Base-by-base conservation (phyloP, 1,139 yeast genomes). In the Kodamaea derodonti region DNA sequence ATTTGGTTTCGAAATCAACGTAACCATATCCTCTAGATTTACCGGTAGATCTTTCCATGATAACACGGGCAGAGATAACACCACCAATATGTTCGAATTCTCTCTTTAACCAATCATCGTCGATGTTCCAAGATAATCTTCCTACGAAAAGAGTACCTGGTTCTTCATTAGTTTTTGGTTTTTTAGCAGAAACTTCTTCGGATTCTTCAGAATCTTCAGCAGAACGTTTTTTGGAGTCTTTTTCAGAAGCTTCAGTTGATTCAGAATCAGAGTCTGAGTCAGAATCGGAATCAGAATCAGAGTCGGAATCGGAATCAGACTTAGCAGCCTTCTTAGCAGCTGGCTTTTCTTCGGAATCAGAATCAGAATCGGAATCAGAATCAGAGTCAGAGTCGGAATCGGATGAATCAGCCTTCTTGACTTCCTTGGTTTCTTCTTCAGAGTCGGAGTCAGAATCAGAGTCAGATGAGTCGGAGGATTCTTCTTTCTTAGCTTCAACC, bases 21-120 rank as follows among this genome's bases (percentile, higher is more conserved):
- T 92, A 92, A 55, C 98, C 98, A 74, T 84, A 92, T 61, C 98
- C 98, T 75, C 94, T 83, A 37, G 96, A 86, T 69, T 86, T 85
- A 52, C 95, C 96, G 39, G 94, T 75, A 47, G 81, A 84, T 69
- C 94, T 83, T 67, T 92, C 97, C 68, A 82, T 80, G 58, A 92
- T 85, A 50, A 92, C 96, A 71, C 98, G 84, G 47, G 97, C 97
- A 52, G 81, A 62, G 31, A 77, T 54, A 42, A 88, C 92, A 62
- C 95, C 95, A 32, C 90, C 95, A 48, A 77, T 59, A 45, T 75
- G 76, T 60, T 82, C 88, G 61, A 92, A 92, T 70, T 87, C 97
- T 48, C 81, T 72, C 63, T 73, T 73, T 62, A 92, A 79, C 95
- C 95, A 85, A 40, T 80, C 95, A 58, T 88, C 97, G 56, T 92